These are phyloP conservation scores for Metschnikowia proteae DNA, from an alignment of 805 yeast genomes.

Conservation along the genomic window DNA sequence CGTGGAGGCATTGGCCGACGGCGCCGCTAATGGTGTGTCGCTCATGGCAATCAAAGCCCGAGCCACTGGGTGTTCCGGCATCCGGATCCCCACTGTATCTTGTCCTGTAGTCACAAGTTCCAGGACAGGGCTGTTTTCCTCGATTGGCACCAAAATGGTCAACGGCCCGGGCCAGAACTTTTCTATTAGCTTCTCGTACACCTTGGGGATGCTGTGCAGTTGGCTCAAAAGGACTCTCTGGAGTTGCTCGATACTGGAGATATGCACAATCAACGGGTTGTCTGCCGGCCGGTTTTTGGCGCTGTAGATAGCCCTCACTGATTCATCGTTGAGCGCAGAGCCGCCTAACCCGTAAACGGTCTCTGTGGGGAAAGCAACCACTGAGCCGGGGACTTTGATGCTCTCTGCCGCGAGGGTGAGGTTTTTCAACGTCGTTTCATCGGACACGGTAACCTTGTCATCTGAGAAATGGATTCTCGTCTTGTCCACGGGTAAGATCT, in stretches of 20 bases:
- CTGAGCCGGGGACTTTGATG: slow-evolving; percentile 24
- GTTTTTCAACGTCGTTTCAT: slow-evolving; percentile 48
- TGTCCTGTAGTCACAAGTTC: slow-evolving; percentile 80
- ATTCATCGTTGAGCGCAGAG: slow-evolving; percentile 66
- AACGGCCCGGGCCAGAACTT: slow-evolving; percentile 96
- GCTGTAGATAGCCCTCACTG: slow-evolving; percentile 71
- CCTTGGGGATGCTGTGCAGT: slow-evolving; percentile 55
- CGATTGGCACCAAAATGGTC: slow-evolving; percentile 74
- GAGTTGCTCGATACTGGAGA: slow-evolving; percentile 73
- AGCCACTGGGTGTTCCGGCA: slow-evolving; percentile 86
- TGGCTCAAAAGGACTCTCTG: slow-evolving; percentile 51
- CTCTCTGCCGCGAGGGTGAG: slow-evolving; percentile 47
- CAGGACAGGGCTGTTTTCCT: slow-evolving; percentile 51
- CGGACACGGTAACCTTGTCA: slow-evolving; percentile 46
- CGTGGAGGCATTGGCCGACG: slow-evolving; percentile 95
- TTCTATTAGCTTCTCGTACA: slow-evolving; percentile 60
- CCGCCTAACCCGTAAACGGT: slow-evolving; percentile 97
- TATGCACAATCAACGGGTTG: slow-evolving; percentile 89
- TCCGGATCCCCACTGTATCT: slow-evolving; percentile 84
- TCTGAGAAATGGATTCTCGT: slow-evolving; percentile 46
- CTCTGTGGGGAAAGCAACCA: slow-evolving; percentile 94
- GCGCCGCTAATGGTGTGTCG: slow-evolving; percentile 93
- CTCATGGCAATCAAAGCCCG: slow-evolving; percentile 82
- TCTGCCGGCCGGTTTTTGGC: slow-evolving; percentile 96
- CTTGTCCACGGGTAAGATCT: slow-evolving; percentile 53